Conservation (phyloP, 768 basidiomycete genomes). For the Russula ochroleuca region DNA sequence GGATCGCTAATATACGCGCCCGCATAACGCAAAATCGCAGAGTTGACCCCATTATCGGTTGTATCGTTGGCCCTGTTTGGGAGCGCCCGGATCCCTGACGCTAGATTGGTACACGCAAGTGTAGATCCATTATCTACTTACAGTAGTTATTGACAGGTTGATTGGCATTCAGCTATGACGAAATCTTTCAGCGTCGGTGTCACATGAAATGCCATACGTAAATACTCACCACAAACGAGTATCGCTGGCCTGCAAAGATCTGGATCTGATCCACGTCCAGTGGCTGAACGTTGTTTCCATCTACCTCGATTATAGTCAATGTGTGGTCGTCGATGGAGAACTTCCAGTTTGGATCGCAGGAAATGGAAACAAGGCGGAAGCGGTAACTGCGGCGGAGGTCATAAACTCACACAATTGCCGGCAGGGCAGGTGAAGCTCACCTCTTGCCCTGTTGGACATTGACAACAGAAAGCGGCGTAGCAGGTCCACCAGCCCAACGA, state of each 20-base stretch:
- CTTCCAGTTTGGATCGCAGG: slow-evolving; percentile 42
- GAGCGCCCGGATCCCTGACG: neutral
- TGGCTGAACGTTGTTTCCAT: slow-evolving; percentile 39
- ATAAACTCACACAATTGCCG: neutral
- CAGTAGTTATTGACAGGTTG: neutral
- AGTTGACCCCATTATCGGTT: too few species aligned
- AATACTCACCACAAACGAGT: neutral
- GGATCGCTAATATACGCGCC: too few species aligned
- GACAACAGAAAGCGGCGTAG: neutral
- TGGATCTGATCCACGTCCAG: slow-evolving; percentile 39
- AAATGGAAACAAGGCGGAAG: slow-evolving; percentile 38
- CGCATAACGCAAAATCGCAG: too few species aligned
- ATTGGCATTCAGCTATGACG: neutral
- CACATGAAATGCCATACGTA: too few species aligned
- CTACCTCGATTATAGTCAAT: slow-evolving; percentile 35
- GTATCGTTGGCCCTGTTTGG: neutral
- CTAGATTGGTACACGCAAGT: neutral
- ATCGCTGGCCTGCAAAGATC: slow-evolving; percentile 38
- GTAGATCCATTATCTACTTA: neutral
- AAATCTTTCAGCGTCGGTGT: neutral
- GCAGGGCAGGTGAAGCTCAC: slow-evolving; percentile 28
- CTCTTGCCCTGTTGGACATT: neutral
- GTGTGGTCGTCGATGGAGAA: slow-evolving; percentile 39
- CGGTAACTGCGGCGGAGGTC: neutral
- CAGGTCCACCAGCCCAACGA: neutral